phyloP scores from a whole-genome alignment of 441 rosid species.

The Macaranga tanarius region DNA sequence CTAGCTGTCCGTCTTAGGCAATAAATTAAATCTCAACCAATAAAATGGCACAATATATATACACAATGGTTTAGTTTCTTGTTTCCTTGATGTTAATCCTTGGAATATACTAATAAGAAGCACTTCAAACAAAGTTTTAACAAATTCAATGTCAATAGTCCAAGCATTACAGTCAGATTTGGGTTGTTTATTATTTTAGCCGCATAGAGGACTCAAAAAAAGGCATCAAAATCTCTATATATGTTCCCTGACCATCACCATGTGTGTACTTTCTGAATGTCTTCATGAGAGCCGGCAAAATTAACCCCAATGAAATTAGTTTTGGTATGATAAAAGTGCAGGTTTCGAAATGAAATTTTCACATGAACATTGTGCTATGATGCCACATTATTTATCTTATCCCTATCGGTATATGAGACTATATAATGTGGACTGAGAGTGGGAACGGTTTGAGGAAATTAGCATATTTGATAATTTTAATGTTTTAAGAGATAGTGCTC shows the following conservation, averaged over 20 bases:
- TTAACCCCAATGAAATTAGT: neutral
- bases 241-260: neutral
- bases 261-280: constrained; percentile 4
- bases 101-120: constrained; percentile 11
- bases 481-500: neutral
- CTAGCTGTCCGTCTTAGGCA: neutral
- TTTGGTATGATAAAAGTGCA: constrained; percentile 4
- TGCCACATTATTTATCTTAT: too few relatives aligned
- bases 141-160: neutral
- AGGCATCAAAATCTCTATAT: constrained; percentile 9
- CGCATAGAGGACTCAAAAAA: neutral
- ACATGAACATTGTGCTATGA: neutral
- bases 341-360: neutral
- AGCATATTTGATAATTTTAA: neutral
- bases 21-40: neutral
- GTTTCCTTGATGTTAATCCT: neutral
- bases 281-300: constrained; percentile 20
- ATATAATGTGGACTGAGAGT: too few relatives aligned
- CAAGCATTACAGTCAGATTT: constrained; percentile 8
- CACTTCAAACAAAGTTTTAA: neutral
- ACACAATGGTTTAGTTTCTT: neutral
- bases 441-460: neutral
- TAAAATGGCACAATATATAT: neutral
- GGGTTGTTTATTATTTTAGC: neutral
- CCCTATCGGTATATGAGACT: too few relatives aligned